Base-by-base conservation (phyloP, 2,329 filamentous ascomycete genomes). In the Scytalidium sp. region DNA sequence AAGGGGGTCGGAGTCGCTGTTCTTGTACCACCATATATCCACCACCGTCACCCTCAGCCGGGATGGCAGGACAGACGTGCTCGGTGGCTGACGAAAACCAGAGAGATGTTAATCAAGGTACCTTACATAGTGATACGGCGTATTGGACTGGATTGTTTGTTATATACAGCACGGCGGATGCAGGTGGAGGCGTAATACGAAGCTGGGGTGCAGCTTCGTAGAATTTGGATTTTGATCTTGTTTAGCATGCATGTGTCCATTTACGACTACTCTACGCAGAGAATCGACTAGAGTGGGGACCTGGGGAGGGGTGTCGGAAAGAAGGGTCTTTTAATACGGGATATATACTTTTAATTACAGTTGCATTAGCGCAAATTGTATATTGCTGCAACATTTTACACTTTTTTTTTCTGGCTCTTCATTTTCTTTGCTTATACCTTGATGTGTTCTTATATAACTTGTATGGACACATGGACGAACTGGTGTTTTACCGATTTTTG, bases 11-110 rank as follows among this genome's bases (percentile, higher is more conserved):
- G 27, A 20, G 42, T 23, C 13, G 27, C 47, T 49, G 49, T 36
- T 36, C 42, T 51, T 59, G 55, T 57, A 57, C 43, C 46, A 56
- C 52, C 43, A 56, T 44, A 19, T 15, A 44, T 44, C 27, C 19
- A 45, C 19, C 15, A 20, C 19, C 19, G 25, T 17, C 32, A 45
- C 43, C 43, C 25, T 22, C 27, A 45, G 19, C 25, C 32, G 23
- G 17, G 27, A 22, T n/a, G n/a, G 19, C 43, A 7, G 36, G 25
- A 45, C 20, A 29, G 22, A 44, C 20, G 4, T 5, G 21, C 20
- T 23, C 7, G 22, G 43, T 27, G 19, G 25, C 23, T 15, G 22
- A 29, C 43, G 19, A 23, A 22, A 19, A 19, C 43, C 11, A 36
- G 13, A 36, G 5, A 36, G 5, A n/a, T 36, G 7, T 36, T 36